Percentiles rank a stretch among this genome's conserved stretches.
phyloP scores from a whole-genome alignment of 2,329 filamentous ascomycete genomes.

The Taxawa tesnikishii region DNA sequence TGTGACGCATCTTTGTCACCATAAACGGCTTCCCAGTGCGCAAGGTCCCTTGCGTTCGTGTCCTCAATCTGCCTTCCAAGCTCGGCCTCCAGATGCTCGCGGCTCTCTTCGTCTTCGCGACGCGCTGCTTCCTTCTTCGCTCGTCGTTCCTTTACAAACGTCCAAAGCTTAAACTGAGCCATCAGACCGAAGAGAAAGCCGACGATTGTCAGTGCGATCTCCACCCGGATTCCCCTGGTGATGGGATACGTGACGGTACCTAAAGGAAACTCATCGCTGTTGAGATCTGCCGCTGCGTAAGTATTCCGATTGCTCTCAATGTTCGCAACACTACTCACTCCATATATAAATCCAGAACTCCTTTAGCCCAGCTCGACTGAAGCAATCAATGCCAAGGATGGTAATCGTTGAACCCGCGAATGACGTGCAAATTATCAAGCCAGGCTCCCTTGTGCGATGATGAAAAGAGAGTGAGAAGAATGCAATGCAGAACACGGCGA shows the following conservation, averaged over 20 bases:
- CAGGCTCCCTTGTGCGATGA: constrained; percentile 64
- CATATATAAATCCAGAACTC: constrained; percentile 95
- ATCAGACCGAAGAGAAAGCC: constrained; percentile 64
- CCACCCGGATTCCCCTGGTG: constrained; percentile 75
- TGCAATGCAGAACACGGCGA: constrained; percentile 56
- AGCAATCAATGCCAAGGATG: constrained; percentile 81
- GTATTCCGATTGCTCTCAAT: constrained; percentile 1
- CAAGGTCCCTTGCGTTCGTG: constrained; percentile 47
- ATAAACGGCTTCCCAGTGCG: constrained; percentile 67
- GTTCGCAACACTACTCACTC: constrained; percentile 35
- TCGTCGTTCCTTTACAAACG: constrained; percentile 50
- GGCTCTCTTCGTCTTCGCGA: constrained; percentile 42
- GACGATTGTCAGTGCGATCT: constrained; percentile 66
- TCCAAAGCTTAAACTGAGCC: constrained; percentile 80
- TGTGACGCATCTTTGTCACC: constrained; percentile 40
- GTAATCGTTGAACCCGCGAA: constrained; percentile 71
- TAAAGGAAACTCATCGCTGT: constrained; percentile 67
- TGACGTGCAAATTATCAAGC: constrained; percentile 61
- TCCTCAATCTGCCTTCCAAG: constrained; percentile 56
- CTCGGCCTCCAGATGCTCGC: constrained; percentile 55
- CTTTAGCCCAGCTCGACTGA: constrained; percentile 77
- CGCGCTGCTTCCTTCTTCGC: constrained; percentile 32
- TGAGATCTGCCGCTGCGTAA: constrained; percentile 42
- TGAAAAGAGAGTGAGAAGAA: constrained; percentile 68
- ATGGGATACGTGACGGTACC: constrained; percentile 69